A percentile compares a stretch with the other conserved stretches of the same genome.
Evolutionary conservation across 306 rosid genomes (phyloP).

Genomic region (Lagenaria siceraria): DNA sequence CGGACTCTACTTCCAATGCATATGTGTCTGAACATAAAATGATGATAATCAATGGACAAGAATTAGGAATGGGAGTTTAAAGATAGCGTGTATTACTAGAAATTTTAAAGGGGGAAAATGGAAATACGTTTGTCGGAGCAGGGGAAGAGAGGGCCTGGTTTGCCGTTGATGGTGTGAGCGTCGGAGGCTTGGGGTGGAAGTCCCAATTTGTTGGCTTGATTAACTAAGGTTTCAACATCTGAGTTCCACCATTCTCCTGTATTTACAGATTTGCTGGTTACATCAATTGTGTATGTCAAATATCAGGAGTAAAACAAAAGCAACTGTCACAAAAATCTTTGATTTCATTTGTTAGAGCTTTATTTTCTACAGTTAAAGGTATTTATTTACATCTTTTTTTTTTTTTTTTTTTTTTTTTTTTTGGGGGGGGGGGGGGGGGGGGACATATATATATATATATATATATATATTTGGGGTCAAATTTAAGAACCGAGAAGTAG

Average conservation of each 20-base stretch:
- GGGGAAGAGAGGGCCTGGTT: slow-evolving; percentile 25
- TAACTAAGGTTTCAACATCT: slow-evolving; percentile 16
- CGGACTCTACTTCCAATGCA: slow-evolving; percentile 22
- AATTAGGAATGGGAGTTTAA: not conserved
- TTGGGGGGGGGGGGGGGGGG: too few species aligned
- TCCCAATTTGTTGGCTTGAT: slow-evolving; percentile 17
- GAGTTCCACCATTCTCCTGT: slow-evolving; percentile 30
- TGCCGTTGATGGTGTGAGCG: slow-evolving; percentile 27
- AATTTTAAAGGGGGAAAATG: not conserved
- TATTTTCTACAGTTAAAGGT: not conserved
- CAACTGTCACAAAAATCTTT: not conserved
- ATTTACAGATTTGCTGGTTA: not conserved
- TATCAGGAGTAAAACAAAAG: not conserved
- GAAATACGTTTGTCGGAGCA: slow-evolving; percentile 22
- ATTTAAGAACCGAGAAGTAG: not conserved
- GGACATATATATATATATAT: too few species aligned
- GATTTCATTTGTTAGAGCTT: not conserved
- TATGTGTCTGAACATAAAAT: slow-evolving; percentile 9
- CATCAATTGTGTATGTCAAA: not conserved
- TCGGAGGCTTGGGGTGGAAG: slow-evolving; percentile 22
- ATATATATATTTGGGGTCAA: not conserved
- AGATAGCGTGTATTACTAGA: not conserved
- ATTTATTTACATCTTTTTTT: not conserved
- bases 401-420: too few species aligned
- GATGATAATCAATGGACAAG: not conserved